Base-by-base conservation (phyloP, 495 filamentous ascomycete species). In the Daldinia bambusicola region DNA sequence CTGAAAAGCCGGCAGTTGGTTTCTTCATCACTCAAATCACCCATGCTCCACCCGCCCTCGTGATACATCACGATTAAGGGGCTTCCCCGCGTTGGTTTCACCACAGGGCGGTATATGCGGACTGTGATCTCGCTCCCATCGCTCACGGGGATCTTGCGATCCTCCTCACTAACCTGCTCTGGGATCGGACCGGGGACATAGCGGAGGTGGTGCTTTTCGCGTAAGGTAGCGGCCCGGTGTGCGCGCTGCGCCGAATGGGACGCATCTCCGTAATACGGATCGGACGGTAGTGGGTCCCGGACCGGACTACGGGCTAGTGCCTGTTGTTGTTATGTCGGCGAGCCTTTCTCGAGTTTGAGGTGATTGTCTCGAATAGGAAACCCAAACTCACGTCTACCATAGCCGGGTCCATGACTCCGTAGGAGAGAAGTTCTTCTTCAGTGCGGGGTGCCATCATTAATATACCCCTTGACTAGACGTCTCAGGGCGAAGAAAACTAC, bases 41-140 rank as follows among this genome's bases (percentile, higher is more conserved):
- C 84, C 51, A 82, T 71, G 53, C 75, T 69, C 56, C 77, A 86
- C 6, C 73, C 84, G 5, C 84, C 84, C 20, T 84, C 84, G 68
- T 80, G 83, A 38, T 77, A 77, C 16, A 82, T 71, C 6, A 83
- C 79, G 13, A 84, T 71, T 4, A 84, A 58, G 5, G 84, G 83
- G 60, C 79, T 80, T 20, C 78, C 78, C 30, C 50, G 64, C 13
- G 69, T 50, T 14, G 77, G 69, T 7, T 74, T 61, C 36, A 36
- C 56, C 6, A 69, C 61, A 2, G 82, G 83, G 31, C 74, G 75
- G 63, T 76, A 74, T n/a, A 83, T 74, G 50, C 76, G 76, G 8
- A 82, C 75, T 6, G 71, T 65, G 59, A 81, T 82, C 65, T 56
- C 69, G 16, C 75, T 52, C 7, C 83, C 83, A 62, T 85, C 83